A percentile compares a stretch with the other conserved stretches of the same genome.
Evolutionary conservation across 139 green algal genomes (phyloP).

Genomic region (Chlorella sp.): DNA sequence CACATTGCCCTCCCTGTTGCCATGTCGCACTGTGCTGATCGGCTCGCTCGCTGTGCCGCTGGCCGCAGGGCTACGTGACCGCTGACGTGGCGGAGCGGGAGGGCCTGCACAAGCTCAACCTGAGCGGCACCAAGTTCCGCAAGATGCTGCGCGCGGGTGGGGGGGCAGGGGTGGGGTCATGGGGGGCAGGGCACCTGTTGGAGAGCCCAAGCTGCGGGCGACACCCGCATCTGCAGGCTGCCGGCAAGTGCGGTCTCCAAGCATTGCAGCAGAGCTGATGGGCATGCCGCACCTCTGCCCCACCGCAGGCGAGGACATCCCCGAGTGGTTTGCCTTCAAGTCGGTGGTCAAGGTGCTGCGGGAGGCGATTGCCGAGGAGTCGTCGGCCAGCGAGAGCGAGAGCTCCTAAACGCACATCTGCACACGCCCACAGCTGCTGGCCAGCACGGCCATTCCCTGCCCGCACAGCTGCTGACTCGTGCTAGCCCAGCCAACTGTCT

Average conservation of each 20-base stretch:
- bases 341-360: constrained; percentile 91
- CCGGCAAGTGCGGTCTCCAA: no score
- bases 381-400: not conserved
- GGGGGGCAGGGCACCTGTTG: no score
- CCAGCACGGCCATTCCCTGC: no score
- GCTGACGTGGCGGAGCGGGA: constrained; percentile 82
- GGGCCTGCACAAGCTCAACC: constrained; percentile 80
- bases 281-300: not conserved
- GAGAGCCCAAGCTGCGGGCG: no score
- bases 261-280: not conserved
- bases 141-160: constrained; percentile 82
- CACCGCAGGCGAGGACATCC: constrained; percentile 85
- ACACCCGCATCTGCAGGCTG: no score
- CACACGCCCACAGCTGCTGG: no score
- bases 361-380: constrained; percentile 38
- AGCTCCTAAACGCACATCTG: no score
- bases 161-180: not conserved
- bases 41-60: no score
- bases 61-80: constrained; percentile 86
- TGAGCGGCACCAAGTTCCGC: constrained; percentile 94
- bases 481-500: no score
- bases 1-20: no score
- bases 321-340: constrained; percentile 98
- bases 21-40: no score
- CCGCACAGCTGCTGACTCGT: no score